phyloP scores from a whole-genome alignment of 2,329 filamentous ascomycete species.

The Cyclaneusma minus region DNA sequence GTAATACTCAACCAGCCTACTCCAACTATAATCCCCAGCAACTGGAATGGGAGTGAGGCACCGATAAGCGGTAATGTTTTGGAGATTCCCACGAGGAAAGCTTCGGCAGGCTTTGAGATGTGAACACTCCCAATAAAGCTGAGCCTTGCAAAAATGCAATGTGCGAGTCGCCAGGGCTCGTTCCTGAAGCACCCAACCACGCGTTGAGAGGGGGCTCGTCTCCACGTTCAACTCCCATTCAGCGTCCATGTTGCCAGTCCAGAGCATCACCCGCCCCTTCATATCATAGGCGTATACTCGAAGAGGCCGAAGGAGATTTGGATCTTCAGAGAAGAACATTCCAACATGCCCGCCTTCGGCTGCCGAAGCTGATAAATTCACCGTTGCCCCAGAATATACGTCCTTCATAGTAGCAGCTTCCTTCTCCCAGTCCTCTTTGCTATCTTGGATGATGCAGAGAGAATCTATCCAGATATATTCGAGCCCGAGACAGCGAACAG shows the following conservation, averaged over 20 bases:
- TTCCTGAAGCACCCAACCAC: conserved; percentile 14
- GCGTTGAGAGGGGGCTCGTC: conserved; percentile 4
- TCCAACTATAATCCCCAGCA: conserved; percentile 5
- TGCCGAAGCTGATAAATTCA: conserved; percentile 9
- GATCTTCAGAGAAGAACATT: too few species aligned
- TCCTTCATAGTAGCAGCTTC: conserved; percentile 7
- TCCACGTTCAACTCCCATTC: too few species aligned
- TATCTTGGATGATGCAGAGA: conserved; percentile 5
- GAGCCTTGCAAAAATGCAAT: conserved; percentile 7
- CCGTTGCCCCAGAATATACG: conserved; percentile 7
- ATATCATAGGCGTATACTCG: too few species aligned
- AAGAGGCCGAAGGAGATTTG: too few species aligned
- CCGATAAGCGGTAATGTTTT: not conserved
- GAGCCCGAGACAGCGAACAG: conserved; percentile 2
- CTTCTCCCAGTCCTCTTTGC: conserved; percentile 2
- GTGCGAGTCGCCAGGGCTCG: conserved; percentile 8
- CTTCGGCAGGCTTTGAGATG: too few species aligned
- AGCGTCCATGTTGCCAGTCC: too few species aligned
- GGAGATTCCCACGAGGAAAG: not conserved
- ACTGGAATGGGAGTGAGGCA: not conserved
- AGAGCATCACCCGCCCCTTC: too few species aligned
- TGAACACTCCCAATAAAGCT: conserved; percentile 14
- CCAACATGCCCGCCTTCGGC: conserved; percentile 3
- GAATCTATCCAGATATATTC: conserved; percentile 6
- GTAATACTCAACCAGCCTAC: conserved; percentile 8